Percentiles rank a stretch among this genome's conserved stretches.
phyloP scores from a whole-genome alignment of 2,329 filamentous ascomycete species.

The Aspergillus tanneri region DNA sequence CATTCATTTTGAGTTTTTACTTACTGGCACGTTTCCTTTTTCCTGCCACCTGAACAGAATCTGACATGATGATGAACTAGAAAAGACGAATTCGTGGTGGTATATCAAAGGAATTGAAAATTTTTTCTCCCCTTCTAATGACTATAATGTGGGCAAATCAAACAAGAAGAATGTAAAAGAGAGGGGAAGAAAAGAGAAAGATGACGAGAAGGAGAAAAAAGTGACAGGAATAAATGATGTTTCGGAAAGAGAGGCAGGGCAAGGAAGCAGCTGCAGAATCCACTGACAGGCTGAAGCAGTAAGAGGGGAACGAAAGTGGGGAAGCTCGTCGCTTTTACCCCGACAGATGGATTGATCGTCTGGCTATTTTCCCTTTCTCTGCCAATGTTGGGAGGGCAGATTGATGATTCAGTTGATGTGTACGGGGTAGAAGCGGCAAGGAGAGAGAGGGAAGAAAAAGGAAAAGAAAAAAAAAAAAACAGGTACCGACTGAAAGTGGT shows the following conservation, averaged over 20 bases:
- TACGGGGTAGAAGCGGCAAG: neutral
- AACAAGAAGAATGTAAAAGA: neutral
- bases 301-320: neutral
- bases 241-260: neutral
- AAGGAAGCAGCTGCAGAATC: neutral
- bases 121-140: too few species aligned
- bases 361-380: neutral
- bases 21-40: constrained; percentile 43
- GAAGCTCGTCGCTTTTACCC: neutral
- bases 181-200: neutral
- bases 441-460: neutral
- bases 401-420: neutral
- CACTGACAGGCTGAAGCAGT: neutral
- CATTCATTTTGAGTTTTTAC: constrained; percentile 19
- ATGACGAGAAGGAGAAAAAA: constrained; percentile 4
- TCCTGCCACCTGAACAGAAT: constrained; percentile 31
- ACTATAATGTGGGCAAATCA: too few species aligned
- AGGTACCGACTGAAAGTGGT: too few species aligned
- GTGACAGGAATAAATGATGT: constrained; percentile 1
- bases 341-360: neutral
- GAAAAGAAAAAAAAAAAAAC: neutral
- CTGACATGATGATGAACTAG: constrained; percentile 34
- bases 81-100: neutral
- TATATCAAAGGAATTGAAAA: neutral
- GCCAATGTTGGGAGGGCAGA: neutral